phyloP scores from a whole-genome alignment of 192 early-diverging fungal genomes.

The Piromyces sp. region DNA sequence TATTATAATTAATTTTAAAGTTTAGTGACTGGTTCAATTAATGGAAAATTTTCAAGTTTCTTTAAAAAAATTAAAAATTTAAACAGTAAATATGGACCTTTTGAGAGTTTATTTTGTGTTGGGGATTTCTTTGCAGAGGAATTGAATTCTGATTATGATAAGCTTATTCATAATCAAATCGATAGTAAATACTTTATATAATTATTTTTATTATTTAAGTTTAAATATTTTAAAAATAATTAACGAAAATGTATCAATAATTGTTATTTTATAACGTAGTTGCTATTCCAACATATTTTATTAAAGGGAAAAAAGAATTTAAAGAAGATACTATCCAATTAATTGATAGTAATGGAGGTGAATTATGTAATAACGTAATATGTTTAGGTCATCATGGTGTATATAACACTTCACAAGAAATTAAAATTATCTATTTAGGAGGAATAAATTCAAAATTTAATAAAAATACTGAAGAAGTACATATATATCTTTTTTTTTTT shows the following conservation, averaged over 20 bases:
- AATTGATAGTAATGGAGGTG: constrained; percentile 36
- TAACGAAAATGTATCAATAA: no score
- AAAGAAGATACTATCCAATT: constrained; percentile 31
- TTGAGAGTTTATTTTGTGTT: constrained; percentile 58
- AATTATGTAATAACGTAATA: constrained; percentile 58
- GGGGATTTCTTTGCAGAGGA: constrained; percentile 62
- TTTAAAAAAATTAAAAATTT: constrained; percentile 59
- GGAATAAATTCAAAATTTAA: neutral
- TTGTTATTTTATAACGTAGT: constrained; percentile 15
- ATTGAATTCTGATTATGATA: constrained; percentile 15
- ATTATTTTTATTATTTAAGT: no score
- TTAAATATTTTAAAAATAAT: no score
- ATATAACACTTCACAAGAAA: neutral
- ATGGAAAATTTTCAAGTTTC: constrained; percentile 45
- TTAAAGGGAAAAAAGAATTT: constrained; percentile 41
- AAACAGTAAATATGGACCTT: constrained; percentile 69
- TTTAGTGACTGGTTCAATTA: constrained; percentile 1
- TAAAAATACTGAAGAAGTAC: neutral
- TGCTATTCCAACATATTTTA: constrained; percentile 56
- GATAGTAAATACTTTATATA: neutral
- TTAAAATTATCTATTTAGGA: neutral
- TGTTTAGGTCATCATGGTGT: constrained; percentile 32
- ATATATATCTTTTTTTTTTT: no score
- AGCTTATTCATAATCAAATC: neutral
- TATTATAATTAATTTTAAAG: neutral